Conservation (phyloP, 371 early-diverging fungal genomes). For the Umbelopsis sp. region DNA sequence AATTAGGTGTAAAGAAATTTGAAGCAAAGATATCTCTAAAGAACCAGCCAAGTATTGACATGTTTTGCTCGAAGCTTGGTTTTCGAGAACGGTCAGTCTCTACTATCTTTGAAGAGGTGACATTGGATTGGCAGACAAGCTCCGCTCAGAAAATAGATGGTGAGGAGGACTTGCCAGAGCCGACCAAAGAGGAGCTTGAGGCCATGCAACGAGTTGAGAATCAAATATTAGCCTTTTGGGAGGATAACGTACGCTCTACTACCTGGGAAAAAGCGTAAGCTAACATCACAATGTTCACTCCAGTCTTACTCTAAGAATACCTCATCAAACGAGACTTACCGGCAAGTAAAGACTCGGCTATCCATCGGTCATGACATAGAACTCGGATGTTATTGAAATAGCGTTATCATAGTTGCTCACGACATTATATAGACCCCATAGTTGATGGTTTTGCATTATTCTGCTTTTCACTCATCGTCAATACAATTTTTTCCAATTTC, state of each 20-base stretch:
- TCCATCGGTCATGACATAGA: not conserved
- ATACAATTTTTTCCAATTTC: not conserved
- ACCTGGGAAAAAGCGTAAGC: not conserved
- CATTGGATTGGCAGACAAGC: conserved; percentile 52
- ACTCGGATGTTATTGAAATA: conserved; percentile 2
- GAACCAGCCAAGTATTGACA: conserved; percentile 70
- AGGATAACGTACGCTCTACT: not conserved
- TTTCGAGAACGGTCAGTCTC: conserved; percentile 71
- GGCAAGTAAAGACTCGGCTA: not conserved
- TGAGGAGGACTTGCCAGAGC: not conserved
- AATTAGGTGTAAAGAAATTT: conserved; percentile 65
- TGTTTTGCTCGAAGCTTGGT: conserved; percentile 74
- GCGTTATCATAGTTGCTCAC: not conserved
- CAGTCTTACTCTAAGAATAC: no score
- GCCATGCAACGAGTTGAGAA: not conserved
- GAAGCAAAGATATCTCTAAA: conserved; percentile 80
- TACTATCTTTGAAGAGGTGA: conserved; percentile 77
- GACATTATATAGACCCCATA: not conserved
- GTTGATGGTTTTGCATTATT: not conserved
- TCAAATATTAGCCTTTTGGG: not conserved
- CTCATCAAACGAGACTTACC: not conserved
- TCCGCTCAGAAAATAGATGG: not conserved
- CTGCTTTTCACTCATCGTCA: not conserved
- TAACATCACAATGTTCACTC: no score
- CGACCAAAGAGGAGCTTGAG: not conserved